Percentiles rank a stretch among this genome's conserved stretches.
phyloP scores from a whole-genome alignment of 2,329 filamentous ascomycete genomes.

The Endocalyx cinctus region DNA sequence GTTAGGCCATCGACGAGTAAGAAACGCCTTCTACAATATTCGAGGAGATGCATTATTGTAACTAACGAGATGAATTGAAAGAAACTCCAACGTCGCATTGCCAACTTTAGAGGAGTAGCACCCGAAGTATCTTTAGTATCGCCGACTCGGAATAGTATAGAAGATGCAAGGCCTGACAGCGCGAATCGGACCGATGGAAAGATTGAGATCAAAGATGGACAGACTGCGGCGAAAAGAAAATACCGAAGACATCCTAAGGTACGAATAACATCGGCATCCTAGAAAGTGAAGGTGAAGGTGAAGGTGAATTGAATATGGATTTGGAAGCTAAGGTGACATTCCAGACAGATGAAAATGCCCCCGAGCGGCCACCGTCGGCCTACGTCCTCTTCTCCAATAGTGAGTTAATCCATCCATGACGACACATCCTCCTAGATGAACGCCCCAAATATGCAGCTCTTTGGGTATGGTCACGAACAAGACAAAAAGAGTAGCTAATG shows the following conservation, averaged over 20 bases:
- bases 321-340: constrained; percentile 13
- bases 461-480: no score
- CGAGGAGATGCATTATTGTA: constrained; percentile 2
- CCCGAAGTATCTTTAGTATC: constrained; percentile 49
- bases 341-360: constrained; percentile 72
- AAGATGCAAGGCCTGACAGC: constrained; percentile 52
- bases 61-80: no score
- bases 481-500: no score
- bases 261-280: constrained; percentile 11
- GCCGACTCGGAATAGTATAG: constrained; percentile 44
- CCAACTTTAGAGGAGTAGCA: constrained; percentile 63
- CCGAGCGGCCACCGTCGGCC: constrained; percentile 74
- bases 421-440: no score
- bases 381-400: constrained; percentile 85
- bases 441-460: no score
- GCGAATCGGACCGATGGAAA: constrained; percentile 41
- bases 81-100: constrained; percentile 82
- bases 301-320: no score
- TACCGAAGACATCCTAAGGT: constrained; percentile 77
- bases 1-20: constrained; percentile 73
- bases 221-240: constrained; percentile 58
- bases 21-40: constrained; percentile 20
- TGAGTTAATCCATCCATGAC: constrained; percentile 45
- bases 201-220: constrained; percentile 39
- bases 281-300: constrained; percentile 2